Base-by-base conservation (phyloP, 1,139 yeast genomes). In the Geotrichum bryndzae region DNA sequence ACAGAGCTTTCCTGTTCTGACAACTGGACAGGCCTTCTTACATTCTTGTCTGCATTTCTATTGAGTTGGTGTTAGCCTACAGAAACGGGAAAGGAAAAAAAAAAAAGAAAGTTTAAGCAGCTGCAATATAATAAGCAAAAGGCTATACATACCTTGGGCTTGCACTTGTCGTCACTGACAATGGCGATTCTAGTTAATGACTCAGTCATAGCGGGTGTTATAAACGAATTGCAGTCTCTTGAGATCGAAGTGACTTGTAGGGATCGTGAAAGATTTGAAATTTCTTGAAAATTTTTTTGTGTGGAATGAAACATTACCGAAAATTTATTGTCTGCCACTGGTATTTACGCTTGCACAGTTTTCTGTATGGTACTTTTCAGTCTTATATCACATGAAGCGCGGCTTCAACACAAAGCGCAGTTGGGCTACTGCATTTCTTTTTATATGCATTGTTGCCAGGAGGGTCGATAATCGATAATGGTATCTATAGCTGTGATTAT, bases 1-100 rank as follows among this genome's bases (percentile, higher is more conserved):
- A 86, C 99, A 94, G 66, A 92, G 84, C 76, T 92, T 94, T 63
- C 99, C 99, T 1, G 99, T 92, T 74, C 95, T 87, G 63, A 92
- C 98, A 53, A 94, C 99, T 2, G 99, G 99, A 82, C 99, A 94
- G 50, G 96, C 82, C 73, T 90, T 90, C 74, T 91, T 86, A 81
- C 99, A 94, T 78, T 94, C 99, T 77, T 94, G 99, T 75, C 95
- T 91, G 80, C 99, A 94, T 78, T 94, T 90, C 80, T 41, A 41
- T 11, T 13, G 10, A 41, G 22, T n/a, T n/a, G 48, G 8, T 2
- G 48, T 41, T 41, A 41, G 22, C 23, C 13, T 38, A 11, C 15
- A 1, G 38, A 33, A 33, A 6, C 11, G 38, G 13, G 41, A 35
- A 13, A 8, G 41, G 13, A 35, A 6, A 13, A 35, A 3, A 33